Percentiles rank a stretch among this genome's conserved stretches.
phyloP scores from a whole-genome alignment of 2,329 filamentous ascomycete genomes.

The Scedosporium dehoogii region DNA sequence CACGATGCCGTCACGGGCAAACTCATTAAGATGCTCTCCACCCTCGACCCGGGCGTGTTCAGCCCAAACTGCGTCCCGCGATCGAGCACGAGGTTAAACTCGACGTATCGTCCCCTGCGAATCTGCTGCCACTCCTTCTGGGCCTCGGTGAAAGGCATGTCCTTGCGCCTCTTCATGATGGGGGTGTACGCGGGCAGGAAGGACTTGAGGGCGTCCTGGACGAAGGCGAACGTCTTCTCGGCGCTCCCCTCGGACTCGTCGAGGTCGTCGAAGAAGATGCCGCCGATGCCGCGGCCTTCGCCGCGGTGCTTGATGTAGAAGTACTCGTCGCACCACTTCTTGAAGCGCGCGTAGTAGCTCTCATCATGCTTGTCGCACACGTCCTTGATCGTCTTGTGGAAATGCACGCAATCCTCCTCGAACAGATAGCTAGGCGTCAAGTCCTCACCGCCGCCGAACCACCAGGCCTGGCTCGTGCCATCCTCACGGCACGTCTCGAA shows the following conservation, averaged over 20 bases:
- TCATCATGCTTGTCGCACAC: conserved; percentile 91
- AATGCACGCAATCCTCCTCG: conserved; percentile 93
- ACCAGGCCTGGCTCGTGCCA: conserved; percentile 80
- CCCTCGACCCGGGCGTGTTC: conserved; percentile 79
- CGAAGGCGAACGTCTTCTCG: conserved; percentile 83
- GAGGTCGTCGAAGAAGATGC: conserved; percentile 98
- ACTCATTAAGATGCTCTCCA: conserved; percentile 98
- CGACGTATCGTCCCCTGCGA: conserved; percentile 86
- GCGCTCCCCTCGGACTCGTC: conserved; percentile 79
- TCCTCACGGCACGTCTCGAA: conserved; percentile 89
- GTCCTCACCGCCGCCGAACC: conserved; percentile 95
- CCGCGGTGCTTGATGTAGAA: conserved; percentile 88
- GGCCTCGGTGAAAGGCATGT: conserved; percentile 76
- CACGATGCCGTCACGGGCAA: conserved; percentile 85
- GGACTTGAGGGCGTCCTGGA: conserved; percentile 72
- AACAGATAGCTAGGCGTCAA: conserved; percentile 90
- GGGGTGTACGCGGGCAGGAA: conserved; percentile 89
- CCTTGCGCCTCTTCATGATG: conserved; percentile 78
- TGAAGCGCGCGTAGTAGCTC: conserved; percentile 86
- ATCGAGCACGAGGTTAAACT: conserved; percentile 97
- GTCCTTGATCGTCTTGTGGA: conserved; percentile 87
- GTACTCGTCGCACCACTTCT: conserved; percentile 97
- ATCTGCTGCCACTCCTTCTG: conserved; percentile 98
- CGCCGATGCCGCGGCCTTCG: conserved; percentile 80
- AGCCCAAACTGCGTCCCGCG: conserved; percentile 89